Evolutionary conservation across 352 stramenopile genomes (phyloP).

Genomic region (Pythium monospermum): DNA sequence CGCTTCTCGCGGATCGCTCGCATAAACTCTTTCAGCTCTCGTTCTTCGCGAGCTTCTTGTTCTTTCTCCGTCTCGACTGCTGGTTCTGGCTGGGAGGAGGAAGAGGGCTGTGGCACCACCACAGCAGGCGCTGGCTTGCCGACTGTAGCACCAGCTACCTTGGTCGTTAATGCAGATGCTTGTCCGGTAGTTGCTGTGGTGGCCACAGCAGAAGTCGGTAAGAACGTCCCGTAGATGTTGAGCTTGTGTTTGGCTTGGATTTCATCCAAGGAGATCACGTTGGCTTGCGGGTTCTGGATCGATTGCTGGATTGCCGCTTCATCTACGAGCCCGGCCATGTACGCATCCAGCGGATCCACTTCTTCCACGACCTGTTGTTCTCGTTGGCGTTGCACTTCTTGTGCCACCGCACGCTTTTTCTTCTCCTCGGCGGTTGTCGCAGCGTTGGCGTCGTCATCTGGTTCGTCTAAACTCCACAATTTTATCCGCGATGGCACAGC

Average conservation of each 20-base stretch:
- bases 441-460: constrained; percentile 53
- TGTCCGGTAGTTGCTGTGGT: not conserved
- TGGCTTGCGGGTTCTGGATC: constrained; percentile 56
- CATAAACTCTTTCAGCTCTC: constrained; percentile 86
- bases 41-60: constrained; percentile 68
- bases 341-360: constrained; percentile 79
- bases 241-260: constrained; percentile 73
- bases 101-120: too few relatives aligned
- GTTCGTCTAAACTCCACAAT: constrained; percentile 55
- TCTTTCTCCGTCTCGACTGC: constrained; percentile 49
- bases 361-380: constrained; percentile 74
- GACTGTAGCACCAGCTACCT: too few relatives aligned
- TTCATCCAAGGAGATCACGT: constrained; percentile 83
- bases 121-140: too few relatives aligned
- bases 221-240: constrained; percentile 85
- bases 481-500: constrained; percentile 57
- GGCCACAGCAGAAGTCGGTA: too few relatives aligned
- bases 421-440: constrained; percentile 48
- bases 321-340: constrained; percentile 82
- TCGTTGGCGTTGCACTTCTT: constrained; percentile 45
- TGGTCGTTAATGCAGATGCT: too few relatives aligned
- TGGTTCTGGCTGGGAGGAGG: too few relatives aligned
- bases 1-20: constrained; percentile 70
- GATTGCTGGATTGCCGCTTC: constrained; percentile 72
- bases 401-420: constrained; percentile 39